Evolutionary conservation across 78 protist genomes (phyloP).

Genomic region (Dictyostelium purpureum): DNA sequence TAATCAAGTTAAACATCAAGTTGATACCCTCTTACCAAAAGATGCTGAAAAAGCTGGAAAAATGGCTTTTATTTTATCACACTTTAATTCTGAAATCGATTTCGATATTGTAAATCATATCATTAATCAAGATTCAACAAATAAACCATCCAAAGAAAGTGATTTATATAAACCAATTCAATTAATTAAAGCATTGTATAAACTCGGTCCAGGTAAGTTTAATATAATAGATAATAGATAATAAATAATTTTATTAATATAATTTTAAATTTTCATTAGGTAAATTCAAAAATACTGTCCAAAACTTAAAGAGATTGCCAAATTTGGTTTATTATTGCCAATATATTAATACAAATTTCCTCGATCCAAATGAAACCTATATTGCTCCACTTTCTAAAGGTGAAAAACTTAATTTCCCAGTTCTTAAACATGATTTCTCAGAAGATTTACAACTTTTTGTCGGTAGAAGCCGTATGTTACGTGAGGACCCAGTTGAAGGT

Average conservation of each 20-base stretch:
- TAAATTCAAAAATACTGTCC: neutral
- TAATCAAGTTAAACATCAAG: no score
- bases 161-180: neutral
- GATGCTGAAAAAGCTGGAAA: no score
- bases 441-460: neutral
- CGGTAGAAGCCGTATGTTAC: neutral
- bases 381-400: neutral
- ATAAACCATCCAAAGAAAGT: neutral
- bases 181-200: neutral
- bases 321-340: constrained; percentile 2
- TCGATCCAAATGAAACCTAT: neutral
- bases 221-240: no score
- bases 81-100: no score
- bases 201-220: constrained; percentile 3
- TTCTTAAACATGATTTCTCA: neutral
- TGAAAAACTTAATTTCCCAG: no score
- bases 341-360: neutral
- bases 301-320: constrained; percentile 2
- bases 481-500: no score
- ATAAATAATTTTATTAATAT: no score
- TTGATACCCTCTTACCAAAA: no score
- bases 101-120: no score
- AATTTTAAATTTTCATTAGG: no score
- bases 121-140: no score
- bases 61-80: no score